These are phyloP conservation scores for Alternaria angustiovoidea DNA, from an alignment of 2,329 filamentous ascomycete species.

Conservation along the genomic window DNA sequence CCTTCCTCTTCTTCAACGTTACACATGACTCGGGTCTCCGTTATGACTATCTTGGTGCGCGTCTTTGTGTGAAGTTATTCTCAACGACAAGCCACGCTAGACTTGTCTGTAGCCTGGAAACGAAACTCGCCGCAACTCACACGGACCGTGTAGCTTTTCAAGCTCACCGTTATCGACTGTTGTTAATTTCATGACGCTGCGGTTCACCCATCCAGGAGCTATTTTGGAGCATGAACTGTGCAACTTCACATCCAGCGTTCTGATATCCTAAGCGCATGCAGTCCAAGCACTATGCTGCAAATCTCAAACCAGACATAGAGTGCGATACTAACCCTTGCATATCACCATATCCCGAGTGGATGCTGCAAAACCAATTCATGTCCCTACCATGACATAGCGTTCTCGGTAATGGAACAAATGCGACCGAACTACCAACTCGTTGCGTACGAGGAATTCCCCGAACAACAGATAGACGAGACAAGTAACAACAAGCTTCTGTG, in stretches of 20 bases:
- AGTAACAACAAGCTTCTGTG: constrained; percentile 7
- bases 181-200: background rate
- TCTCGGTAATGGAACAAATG: background rate
- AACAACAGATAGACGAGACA: background rate
- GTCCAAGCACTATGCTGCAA: background rate
- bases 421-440: background rate
- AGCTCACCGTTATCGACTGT: background rate
- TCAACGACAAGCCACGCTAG: background rate
- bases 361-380: background rate
- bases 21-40: background rate
- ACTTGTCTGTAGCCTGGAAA: too few species aligned
- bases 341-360: background rate
- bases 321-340: background rate
- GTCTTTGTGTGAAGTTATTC: background rate
- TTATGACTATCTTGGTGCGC: background rate
- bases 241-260: background rate
- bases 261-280: background rate
- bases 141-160: too few species aligned
- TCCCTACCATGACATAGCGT: background rate
- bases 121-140: too few species aligned
- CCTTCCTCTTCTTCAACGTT: background rate
- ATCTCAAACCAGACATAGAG: background rate
- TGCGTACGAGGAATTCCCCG: background rate
- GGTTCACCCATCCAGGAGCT: background rate
- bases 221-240: background rate